These are phyloP conservation scores for Paraurostyla sp. DNA, from an alignment of 73 alveolate genomes.

Conservation along the genomic window DNA sequence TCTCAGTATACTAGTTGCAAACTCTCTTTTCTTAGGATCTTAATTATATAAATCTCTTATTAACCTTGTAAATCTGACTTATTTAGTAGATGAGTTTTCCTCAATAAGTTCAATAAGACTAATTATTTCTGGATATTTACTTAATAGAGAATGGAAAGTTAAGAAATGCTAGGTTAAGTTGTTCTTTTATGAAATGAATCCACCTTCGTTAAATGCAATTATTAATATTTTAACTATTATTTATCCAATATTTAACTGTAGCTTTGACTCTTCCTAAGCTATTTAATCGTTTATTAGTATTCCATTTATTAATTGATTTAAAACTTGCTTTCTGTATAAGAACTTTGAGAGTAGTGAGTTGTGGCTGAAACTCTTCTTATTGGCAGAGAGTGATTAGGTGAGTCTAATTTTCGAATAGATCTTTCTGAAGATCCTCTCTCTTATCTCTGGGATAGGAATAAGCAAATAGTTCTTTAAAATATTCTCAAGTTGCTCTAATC, in stretches of 20 bases:
- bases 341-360: constrained; percentile 40
- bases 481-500: constrained; percentile 22
- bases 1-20: constrained; percentile 47
- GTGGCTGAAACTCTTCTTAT: background rate
- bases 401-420: constrained; percentile 21
- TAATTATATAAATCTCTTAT: constrained; percentile 56
- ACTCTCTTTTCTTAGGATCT: constrained; percentile 28
- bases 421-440: constrained; percentile 60
- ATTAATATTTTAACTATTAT: constrained; percentile 23
- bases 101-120: constrained; percentile 53
- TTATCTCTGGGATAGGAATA: constrained; percentile 55
- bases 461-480: constrained; percentile 1
- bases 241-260: constrained; percentile 38
- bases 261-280: constrained; percentile 16
- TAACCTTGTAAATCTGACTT: constrained; percentile 31
- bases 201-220: constrained; percentile 29
- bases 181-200: background rate
- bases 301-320: constrained; percentile 42
- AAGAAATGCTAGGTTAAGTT: constrained; percentile 4
- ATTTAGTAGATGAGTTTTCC: constrained; percentile 1
- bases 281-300: constrained; percentile 20
- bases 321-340: constrained; percentile 25
- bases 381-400: background rate
- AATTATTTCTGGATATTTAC: constrained; percentile 26
- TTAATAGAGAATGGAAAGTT: constrained; percentile 49